These are phyloP conservation scores for Multifurca ochricompacta DNA, from an alignment of 768 basidiomycete species.

Conservation along the genomic window DNA sequence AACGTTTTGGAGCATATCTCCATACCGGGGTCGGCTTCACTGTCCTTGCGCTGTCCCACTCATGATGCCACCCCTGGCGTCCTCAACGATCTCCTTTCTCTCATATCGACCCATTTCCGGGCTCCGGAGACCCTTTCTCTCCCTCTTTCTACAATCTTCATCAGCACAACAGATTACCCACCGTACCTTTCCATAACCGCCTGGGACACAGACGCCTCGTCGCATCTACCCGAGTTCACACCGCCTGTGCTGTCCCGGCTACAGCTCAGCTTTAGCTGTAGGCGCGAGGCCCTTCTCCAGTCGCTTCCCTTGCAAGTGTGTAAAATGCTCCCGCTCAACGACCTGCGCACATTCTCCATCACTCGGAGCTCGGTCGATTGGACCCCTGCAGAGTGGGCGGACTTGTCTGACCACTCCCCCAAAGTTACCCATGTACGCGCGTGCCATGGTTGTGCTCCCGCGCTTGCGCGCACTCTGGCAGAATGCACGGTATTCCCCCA, in stretches of 20 bases:
- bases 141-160: background rate
- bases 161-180: background rate
- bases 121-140: background rate
- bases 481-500: background rate
- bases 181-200: background rate
- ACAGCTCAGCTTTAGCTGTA: background rate
- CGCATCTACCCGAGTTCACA: background rate
- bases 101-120: background rate
- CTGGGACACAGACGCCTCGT: background rate
- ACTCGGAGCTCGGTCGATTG: background rate
- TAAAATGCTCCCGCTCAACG: background rate
- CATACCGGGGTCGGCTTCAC: background rate
- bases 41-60: background rate
- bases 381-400: background rate
- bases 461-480: background rate
- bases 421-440: background rate
- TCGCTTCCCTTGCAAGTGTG: background rate
- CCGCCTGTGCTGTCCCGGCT: background rate
- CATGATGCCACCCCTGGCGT: background rate
- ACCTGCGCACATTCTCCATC: background rate
- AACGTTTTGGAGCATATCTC: background rate
- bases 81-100: background rate
- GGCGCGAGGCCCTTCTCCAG: background rate
- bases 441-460: no score
- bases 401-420: background rate